Conservation (phyloP, 2,329 filamentous ascomycete genomes). For the Beauveria australis region DNA sequence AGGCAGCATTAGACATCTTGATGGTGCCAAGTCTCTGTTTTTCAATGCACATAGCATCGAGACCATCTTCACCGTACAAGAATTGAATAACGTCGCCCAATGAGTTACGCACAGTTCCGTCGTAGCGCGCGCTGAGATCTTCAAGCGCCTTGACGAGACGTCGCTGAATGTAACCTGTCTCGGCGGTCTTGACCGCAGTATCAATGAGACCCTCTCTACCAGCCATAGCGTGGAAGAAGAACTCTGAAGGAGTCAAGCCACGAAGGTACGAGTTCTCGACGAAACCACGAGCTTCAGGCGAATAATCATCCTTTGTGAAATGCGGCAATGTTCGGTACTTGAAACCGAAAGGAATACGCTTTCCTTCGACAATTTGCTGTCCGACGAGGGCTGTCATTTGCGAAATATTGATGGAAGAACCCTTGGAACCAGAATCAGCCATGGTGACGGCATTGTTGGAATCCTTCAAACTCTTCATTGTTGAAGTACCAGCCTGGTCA, state of each 20-base stretch:
- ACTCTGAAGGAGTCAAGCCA: constrained; percentile 89
- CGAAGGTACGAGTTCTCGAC: constrained; percentile 98
- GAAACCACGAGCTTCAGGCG: constrained; percentile 90
- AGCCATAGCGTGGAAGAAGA: constrained; percentile 99
- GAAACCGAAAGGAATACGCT: constrained; percentile 98
- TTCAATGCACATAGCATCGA: constrained; percentile 90
- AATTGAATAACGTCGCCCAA: constrained; percentile 95
- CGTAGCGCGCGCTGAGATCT: constrained; percentile 95
- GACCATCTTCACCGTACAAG: constrained; percentile 92
- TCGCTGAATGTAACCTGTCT: constrained; percentile 98
- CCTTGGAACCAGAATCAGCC: constrained; percentile 94
- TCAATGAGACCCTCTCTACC: constrained; percentile 99
- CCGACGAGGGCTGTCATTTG: constrained; percentile 98
- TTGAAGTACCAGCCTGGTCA: constrained; percentile 90
- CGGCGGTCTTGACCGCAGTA: constrained; percentile 97
- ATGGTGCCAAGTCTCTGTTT: constrained; percentile 85
- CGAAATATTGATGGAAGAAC: constrained; percentile 97
- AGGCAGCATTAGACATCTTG: constrained; percentile 66
- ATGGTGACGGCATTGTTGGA: constrained; percentile 95
- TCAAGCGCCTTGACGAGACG: constrained; percentile 96
- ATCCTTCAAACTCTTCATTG: constrained; percentile 88
- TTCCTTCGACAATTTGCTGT: constrained; percentile 96
- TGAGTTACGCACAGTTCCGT: constrained; percentile 94
- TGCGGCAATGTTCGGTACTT: constrained; percentile 95
- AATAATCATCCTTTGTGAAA: constrained; percentile 99